Percentiles rank a stretch among this genome's conserved stretches.
phyloP scores from a whole-genome alignment of 192 early-diverging fungal genomes.

The Ramicandelaber brevisporus region DNA sequence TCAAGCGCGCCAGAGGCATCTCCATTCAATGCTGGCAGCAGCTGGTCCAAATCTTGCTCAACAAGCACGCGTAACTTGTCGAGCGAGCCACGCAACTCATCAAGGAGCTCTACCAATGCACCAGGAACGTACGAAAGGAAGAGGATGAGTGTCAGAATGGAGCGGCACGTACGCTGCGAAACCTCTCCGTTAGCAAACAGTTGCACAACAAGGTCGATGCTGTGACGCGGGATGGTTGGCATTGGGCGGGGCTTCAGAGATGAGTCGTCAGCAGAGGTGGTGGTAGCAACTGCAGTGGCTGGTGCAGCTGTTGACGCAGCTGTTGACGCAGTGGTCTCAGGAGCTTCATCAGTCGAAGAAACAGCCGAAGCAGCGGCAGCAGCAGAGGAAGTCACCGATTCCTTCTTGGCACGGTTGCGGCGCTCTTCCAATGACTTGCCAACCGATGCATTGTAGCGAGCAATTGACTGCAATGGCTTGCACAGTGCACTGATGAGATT shows the following conservation, averaged over 20 bases:
- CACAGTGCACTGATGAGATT: constrained; percentile 56
- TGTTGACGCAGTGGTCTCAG: constrained; percentile 3
- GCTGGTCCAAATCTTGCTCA: constrained; percentile 32
- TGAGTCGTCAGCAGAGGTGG: constrained; percentile 1
- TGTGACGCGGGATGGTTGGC: constrained; percentile 1
- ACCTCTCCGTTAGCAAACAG: constrained; percentile 75
- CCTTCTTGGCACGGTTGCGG: background rate
- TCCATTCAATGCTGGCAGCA: constrained; percentile 32
- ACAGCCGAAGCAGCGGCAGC: background rate
- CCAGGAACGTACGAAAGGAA: constrained; percentile 47
- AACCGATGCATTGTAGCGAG: too few relatives aligned
- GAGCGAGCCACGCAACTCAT: constrained; percentile 48
- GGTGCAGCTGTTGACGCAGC: constrained; percentile 1
- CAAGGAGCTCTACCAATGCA: constrained; percentile 42
- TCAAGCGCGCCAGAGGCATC: too few relatives aligned
- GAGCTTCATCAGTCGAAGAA: too few relatives aligned
- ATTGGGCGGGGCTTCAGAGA: background rate
- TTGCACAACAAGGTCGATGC: constrained; percentile 31
- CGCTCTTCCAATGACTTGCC: background rate
- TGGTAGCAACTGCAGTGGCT: background rate
- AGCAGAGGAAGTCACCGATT: constrained; percentile 1
- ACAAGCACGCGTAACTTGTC: constrained; percentile 41
- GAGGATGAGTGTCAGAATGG: constrained; percentile 70
- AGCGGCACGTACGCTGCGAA: constrained; percentile 84
- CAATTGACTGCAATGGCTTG: constrained; percentile 39